Evolutionary conservation across 2,329 filamentous ascomycete genomes (phyloP).

Genomic region (Cercospora sp.): DNA sequence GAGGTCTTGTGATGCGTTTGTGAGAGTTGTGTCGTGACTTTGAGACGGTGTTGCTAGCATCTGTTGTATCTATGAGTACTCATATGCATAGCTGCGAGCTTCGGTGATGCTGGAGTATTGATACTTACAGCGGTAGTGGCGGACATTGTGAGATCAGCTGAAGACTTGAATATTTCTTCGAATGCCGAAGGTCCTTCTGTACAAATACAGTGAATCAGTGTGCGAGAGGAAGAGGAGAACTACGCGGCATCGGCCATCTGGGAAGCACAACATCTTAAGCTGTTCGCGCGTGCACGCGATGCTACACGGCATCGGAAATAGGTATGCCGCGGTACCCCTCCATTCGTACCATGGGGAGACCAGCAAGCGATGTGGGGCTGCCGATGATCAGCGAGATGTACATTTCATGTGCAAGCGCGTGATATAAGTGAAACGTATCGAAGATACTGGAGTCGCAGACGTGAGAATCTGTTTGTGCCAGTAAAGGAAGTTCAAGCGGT

Average conservation of each 20-base stretch:
- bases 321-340: slow-evolving; percentile 1
- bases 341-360: slow-evolving; percentile 5
- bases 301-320: not conserved
- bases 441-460: not conserved
- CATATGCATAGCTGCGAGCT: not conserved
- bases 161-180: not conserved
- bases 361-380: not conserved
- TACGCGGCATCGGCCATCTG: not conserved
- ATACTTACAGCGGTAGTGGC: not conserved
- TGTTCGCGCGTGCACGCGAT: slow-evolving; percentile 3
- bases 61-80: not conserved
- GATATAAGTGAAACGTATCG: not conserved
- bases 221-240: not conserved
- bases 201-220: too few species aligned
- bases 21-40: not conserved
- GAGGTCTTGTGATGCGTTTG: not conserved
- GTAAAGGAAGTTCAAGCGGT: not conserved
- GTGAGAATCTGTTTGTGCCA: not conserved
- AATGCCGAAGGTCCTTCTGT: not conserved
- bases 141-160: not conserved
- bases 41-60: not conserved
- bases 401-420: not conserved
- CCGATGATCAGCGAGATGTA: not conserved
- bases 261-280: not conserved
- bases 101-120: not conserved